A percentile compares a stretch with the other conserved stretches of the same genome.
Evolutionary conservation across 1,284 basidiomycete genomes (phyloP).

Genomic region (Leucoagaricus sp.): DNA sequence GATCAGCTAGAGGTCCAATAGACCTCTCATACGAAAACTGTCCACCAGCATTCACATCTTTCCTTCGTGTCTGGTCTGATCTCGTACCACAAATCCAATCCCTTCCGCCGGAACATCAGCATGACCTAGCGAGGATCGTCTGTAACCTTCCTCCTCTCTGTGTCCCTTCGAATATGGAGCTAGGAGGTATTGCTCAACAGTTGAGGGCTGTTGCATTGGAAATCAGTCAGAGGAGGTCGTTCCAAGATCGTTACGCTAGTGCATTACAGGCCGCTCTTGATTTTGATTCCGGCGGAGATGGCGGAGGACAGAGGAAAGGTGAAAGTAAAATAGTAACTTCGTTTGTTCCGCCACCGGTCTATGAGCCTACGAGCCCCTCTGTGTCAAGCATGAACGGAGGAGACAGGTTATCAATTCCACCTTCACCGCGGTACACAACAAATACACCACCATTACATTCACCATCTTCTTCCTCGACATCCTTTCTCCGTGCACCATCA

Average conservation of each 20-base stretch:
- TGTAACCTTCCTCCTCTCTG: conserved; percentile 59
- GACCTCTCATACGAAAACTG: conserved; percentile 48
- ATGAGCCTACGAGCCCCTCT: conserved; percentile 39
- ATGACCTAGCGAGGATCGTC: conserved; percentile 79
- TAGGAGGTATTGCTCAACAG: conserved; percentile 71
- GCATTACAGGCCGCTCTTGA: conserved; percentile 80
- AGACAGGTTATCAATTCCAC: conserved; percentile 2
- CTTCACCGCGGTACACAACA: conserved; percentile 18
- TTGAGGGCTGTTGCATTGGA: conserved; percentile 77
- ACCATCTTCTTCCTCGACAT: conserved; percentile 16
- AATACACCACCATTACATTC: conserved; percentile 25
- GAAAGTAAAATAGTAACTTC: conserved; percentile 48
- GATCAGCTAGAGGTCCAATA: conserved; percentile 32
- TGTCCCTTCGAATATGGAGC: conserved; percentile 35
- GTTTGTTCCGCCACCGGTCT: conserved; percentile 73
- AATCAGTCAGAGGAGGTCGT: conserved; percentile 78
- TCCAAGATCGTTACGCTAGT: conserved; percentile 72
- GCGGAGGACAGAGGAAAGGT: conserved; percentile 1
- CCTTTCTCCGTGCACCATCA: conserved; percentile 30
- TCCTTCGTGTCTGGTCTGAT: conserved; percentile 71
- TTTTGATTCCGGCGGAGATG: conserved; percentile 36
- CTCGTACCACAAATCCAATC: conserved; percentile 65
- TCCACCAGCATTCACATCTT: conserved; percentile 55
- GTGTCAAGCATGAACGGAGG: too few species aligned
- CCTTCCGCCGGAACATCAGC: conserved; percentile 61